A percentile compares a stretch with the other conserved stretches of the same genome.
These are phyloP conservation scores for Xylariaceae sp. DNA, from an alignment of 2,329 filamentous ascomycete genomes.

Conservation along the genomic window DNA sequence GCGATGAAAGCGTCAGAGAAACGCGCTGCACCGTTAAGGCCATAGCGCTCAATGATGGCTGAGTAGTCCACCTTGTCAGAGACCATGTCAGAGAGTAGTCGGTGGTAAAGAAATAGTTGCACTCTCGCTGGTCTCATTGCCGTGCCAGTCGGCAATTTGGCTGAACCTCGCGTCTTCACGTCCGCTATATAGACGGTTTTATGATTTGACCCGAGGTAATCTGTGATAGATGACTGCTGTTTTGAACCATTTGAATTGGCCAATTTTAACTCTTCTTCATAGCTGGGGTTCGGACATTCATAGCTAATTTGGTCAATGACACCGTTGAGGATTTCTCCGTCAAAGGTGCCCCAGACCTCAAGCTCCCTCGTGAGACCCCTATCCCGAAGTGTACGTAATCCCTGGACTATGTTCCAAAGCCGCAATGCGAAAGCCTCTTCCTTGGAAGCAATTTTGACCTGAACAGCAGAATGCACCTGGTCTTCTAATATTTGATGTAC, in stretches of 20 bases:
- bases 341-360: slow-evolving; percentile 83
- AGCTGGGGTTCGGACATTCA: slow-evolving; percentile 73
- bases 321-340: slow-evolving; percentile 85
- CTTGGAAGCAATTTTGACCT: slow-evolving; percentile 72
- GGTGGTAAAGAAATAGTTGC: slow-evolving; percentile 89
- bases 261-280: slow-evolving; percentile 65
- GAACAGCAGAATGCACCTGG: slow-evolving; percentile 79
- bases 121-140: slow-evolving; percentile 78
- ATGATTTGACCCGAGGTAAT: slow-evolving; percentile 46
- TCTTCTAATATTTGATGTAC: slow-evolving; percentile 87
- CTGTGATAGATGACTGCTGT: slow-evolving; percentile 49
- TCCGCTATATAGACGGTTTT: slow-evolving; percentile 77
- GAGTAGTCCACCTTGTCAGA: slow-evolving; percentile 73
- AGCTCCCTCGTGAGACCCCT: slow-evolving; percentile 77
- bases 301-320: slow-evolving; percentile 88
- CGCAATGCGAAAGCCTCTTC: slow-evolving; percentile 84
- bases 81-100: slow-evolving; percentile 79
- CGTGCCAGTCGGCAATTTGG: slow-evolving; percentile 67
- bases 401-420: slow-evolving; percentile 92
- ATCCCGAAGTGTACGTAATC: slow-evolving; percentile 74
- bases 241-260: slow-evolving; percentile 42
- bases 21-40: slow-evolving; percentile 65
- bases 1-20: slow-evolving; percentile 84
- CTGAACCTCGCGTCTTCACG: slow-evolving; percentile 79
- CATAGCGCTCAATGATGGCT: slow-evolving; percentile 73